These are phyloP conservation scores for Stachybotrys elegans DNA, from an alignment of 2,329 filamentous ascomycete genomes.

Conservation along the genomic window DNA sequence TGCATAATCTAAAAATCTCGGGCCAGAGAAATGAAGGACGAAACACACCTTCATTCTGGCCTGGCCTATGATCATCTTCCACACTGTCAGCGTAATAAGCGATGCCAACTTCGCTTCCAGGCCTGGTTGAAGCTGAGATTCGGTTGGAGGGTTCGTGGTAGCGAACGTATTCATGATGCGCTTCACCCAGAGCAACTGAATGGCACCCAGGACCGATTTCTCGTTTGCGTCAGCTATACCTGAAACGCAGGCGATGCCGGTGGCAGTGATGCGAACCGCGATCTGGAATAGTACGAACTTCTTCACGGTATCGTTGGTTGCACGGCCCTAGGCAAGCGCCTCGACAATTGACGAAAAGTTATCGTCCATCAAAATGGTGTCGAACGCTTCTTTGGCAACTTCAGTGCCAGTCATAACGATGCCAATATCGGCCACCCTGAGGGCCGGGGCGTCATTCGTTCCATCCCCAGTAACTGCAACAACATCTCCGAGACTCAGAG, in stretches of 20 bases:
- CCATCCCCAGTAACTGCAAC: constrained; percentile 63
- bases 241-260: constrained; percentile 53
- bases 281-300: constrained; percentile 63
- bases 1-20: too few relatives aligned
- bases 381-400: constrained; percentile 64
- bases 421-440: constrained; percentile 62
- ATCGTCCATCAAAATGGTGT: constrained; percentile 62
- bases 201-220: constrained; percentile 52
- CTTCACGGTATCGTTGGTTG: constrained; percentile 62
- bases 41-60: too few relatives aligned
- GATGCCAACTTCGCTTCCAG: too few relatives aligned
- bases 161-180: constrained; percentile 61
- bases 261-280: constrained; percentile 60
- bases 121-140: too few relatives aligned
- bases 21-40: too few relatives aligned
- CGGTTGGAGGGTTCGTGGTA: too few relatives aligned
- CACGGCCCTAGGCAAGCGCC: constrained; percentile 62
- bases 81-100: too few relatives aligned
- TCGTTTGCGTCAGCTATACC: constrained; percentile 46
- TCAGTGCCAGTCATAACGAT: constrained; percentile 67
- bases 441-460: constrained; percentile 61
- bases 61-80: too few relatives aligned
- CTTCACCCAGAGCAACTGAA: constrained; percentile 60
- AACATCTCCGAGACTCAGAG: constrained; percentile 55
- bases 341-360: constrained; percentile 64